phyloP scores from a whole-genome alignment of 768 basidiomycete genomes.

The Cystobasidium tubakii region DNA sequence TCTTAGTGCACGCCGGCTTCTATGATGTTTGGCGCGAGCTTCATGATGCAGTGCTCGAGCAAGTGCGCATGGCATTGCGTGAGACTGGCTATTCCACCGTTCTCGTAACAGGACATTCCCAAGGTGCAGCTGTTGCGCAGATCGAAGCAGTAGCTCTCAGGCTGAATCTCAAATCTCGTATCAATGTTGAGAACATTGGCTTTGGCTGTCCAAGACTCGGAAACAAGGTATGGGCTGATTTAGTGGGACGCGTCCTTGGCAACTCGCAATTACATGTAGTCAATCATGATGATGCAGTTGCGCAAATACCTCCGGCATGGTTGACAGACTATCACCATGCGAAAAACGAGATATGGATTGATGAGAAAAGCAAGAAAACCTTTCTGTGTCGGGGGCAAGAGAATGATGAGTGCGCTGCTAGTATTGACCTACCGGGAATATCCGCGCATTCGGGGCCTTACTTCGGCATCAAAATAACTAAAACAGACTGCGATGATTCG shows the following conservation, averaged over 20 bases:
- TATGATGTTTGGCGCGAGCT: neutral
- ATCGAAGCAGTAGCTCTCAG: neutral
- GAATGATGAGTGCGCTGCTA: neutral
- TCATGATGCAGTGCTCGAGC: neutral
- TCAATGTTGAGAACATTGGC: slow-evolving; percentile 6
- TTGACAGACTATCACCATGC: neutral
- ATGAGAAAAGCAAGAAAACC: neutral
- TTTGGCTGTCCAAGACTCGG: slow-evolving; percentile 13
- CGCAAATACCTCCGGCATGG: neutral
- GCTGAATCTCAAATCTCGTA: neutral
- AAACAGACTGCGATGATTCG: neutral
- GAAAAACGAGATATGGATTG: slow-evolving; percentile 12
- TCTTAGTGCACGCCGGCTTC: neutral
- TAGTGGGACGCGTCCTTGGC: neutral
- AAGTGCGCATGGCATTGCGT: neutral
- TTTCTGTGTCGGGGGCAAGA: slow-evolving; percentile 7
- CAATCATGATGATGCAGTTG: neutral
- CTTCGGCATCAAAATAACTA: neutral
- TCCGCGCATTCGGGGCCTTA: neutral
- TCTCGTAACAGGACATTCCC: neutral
- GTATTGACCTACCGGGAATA: neutral
- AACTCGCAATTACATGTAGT: neutral
- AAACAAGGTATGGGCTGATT: neutral
- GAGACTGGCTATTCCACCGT: neutral
- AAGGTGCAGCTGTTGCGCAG: slow-evolving; percentile 6